phyloP scores from a whole-genome alignment of 2,329 filamentous ascomycete species.

The Rutstroemia sp. region DNA sequence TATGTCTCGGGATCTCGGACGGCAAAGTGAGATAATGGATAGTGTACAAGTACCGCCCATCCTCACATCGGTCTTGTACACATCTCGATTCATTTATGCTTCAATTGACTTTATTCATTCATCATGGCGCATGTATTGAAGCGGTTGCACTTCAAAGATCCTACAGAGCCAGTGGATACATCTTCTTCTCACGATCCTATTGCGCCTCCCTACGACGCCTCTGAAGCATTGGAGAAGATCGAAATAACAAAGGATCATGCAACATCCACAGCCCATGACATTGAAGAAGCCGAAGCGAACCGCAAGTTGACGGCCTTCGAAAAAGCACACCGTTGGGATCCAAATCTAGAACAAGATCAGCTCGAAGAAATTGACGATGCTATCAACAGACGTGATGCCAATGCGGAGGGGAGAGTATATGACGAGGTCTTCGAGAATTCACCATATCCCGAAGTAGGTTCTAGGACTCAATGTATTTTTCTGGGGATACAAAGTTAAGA shows the following conservation, averaged over 20 bases:
- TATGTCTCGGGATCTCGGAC: no score
- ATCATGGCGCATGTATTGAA: slow-evolving; percentile 1
- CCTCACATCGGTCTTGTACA: no score
- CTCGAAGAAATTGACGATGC: slow-evolving; percentile 15
- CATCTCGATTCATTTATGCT: neutral
- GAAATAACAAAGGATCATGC: slow-evolving; percentile 9
- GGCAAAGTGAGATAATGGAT: no score
- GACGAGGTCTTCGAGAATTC: slow-evolving; percentile 17
- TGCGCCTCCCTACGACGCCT: neutral
- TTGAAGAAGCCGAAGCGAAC: slow-evolving; percentile 13
- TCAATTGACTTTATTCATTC: neutral
- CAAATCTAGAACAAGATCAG: slow-evolving; percentile 12
- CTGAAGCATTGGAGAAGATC: neutral
- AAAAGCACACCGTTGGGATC: slow-evolving; percentile 15
- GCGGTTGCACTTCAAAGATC: neutral
- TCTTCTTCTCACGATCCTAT: neutral
- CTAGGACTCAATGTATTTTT: neutral
- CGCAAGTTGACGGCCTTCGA: slow-evolving; percentile 12
- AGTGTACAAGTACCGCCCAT: no score
- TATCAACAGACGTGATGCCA: slow-evolving; percentile 10
- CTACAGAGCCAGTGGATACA: neutral
- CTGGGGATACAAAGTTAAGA: neutral
- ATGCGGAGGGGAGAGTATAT: slow-evolving; percentile 9
- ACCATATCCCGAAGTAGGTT: slow-evolving; percentile 12
- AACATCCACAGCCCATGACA: slow-evolving; percentile 5